Conservation (phyloP, 2,329 filamentous ascomycete species). For the Chaetomium olivaceum region DNA sequence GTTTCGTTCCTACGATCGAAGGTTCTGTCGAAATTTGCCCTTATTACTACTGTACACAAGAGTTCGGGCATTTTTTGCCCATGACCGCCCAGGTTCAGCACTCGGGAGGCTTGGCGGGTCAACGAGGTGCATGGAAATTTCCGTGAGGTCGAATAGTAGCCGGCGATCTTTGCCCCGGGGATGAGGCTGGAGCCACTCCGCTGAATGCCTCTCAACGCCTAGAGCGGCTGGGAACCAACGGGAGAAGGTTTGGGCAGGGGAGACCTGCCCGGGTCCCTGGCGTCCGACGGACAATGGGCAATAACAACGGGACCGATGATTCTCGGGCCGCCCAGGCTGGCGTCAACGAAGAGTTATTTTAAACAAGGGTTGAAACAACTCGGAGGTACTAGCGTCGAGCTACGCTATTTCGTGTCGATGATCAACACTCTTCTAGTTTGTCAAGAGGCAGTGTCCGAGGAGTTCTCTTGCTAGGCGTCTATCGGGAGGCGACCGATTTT, state of each 20-base stretch:
- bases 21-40: too few relatives aligned
- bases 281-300: not conserved
- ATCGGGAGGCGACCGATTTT: not conserved
- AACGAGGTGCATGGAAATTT: not conserved
- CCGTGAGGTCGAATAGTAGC: not conserved
- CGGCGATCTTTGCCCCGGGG: not conserved
- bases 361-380: not conserved
- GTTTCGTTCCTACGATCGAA: too few relatives aligned
- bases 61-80: too few relatives aligned
- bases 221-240: not conserved
- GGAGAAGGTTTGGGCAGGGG: not conserved
- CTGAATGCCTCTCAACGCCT: not conserved
- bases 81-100: too few relatives aligned
- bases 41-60: too few relatives aligned
- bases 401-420: not conserved
- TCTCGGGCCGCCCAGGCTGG: not conserved
- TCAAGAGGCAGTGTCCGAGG: not conserved
- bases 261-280: not conserved
- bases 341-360: not conserved
- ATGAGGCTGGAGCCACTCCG: not conserved
- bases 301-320: not conserved
- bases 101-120: too few relatives aligned
- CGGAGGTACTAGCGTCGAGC: not conserved
- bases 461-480: not conserved
- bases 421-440: not conserved